phyloP scores from a whole-genome alignment of 495 filamentous ascomycete genomes.

The Penicillium pancosmium region DNA sequence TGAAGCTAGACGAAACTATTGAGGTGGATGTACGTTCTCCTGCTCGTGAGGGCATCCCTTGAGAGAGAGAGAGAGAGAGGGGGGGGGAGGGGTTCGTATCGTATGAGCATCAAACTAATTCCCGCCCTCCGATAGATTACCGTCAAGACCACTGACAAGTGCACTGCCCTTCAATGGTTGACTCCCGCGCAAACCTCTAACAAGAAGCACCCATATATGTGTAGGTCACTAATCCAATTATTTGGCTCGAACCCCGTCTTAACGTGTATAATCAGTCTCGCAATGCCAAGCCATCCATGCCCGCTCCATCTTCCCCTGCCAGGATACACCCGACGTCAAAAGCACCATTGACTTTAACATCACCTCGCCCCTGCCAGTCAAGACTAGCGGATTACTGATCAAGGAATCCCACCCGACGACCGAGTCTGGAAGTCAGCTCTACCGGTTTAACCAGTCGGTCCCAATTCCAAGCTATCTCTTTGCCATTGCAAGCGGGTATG shows the following conservation, averaged over 20 bases:
- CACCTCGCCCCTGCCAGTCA: slow-evolving; percentile 80
- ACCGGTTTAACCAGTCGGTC: slow-evolving; percentile 83
- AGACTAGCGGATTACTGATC: slow-evolving; percentile 81
- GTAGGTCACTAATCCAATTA: slow-evolving; percentile 38
- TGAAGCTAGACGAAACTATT: slow-evolving; percentile 62
- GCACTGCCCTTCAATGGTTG: slow-evolving; percentile 93
- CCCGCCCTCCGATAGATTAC: slow-evolving; percentile 44
- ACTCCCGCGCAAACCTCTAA: slow-evolving; percentile 88
- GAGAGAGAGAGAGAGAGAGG: no score
- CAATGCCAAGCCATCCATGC: slow-evolving; percentile 97
- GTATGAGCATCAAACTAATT: neutral
- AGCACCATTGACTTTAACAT: slow-evolving; percentile 87
- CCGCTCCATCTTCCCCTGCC: slow-evolving; percentile 90
- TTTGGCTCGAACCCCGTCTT: neutral
- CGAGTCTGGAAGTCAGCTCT: slow-evolving; percentile 53
- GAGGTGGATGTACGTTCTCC: slow-evolving; percentile 56
- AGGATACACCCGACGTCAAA: slow-evolving; percentile 96
- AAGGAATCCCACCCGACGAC: slow-evolving; percentile 45
- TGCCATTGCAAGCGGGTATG: slow-evolving; percentile 79
- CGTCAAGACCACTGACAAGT: slow-evolving; percentile 75
- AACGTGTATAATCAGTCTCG: slow-evolving; percentile 58
- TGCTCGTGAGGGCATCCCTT: neutral
- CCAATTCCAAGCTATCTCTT: slow-evolving; percentile 95
- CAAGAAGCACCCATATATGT: slow-evolving; percentile 94
- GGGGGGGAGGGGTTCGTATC: no score